phyloP scores from a whole-genome alignment of 345 rosid genomes.

The Sisymbrium irio region DNA sequence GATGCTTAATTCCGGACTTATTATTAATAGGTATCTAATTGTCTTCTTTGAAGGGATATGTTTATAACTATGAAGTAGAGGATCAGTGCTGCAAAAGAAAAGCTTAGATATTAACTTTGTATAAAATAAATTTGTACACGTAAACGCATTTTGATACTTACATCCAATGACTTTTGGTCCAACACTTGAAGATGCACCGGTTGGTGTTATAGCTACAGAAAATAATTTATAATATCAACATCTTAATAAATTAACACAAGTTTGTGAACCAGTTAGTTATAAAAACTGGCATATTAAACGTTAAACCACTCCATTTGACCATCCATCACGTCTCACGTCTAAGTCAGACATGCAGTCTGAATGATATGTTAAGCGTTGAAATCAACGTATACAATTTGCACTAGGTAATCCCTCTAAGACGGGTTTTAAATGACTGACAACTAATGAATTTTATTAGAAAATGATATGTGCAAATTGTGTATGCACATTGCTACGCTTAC shows the following conservation, averaged over 20 bases:
- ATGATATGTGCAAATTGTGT: no score
- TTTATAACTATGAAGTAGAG: slow-evolving; percentile 9
- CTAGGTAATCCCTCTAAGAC: no score
- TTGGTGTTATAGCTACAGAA: slow-evolving; percentile 13
- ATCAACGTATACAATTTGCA: no score
- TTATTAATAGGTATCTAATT: not conserved
- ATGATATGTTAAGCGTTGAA: no score
- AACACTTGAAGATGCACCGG: slow-evolving; percentile 8
- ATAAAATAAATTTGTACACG: not conserved
- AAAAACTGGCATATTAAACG: no score
- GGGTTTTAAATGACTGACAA: no score
- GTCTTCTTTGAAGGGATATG: not conserved
- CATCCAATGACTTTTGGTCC: slow-evolving; percentile 8
- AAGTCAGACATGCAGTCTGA: no score
- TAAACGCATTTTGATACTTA: slow-evolving; percentile 21
- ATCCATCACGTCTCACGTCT: no score
- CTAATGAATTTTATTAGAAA: no score
- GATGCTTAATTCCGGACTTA: not conserved
- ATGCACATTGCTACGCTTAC: no score
- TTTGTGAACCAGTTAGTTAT: not conserved
- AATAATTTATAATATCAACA: not conserved
- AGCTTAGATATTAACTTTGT: not conserved
- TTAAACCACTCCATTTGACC: no score
- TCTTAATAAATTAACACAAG: not conserved
- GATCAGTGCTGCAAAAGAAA: slow-evolving; percentile 20